Percentiles rank a stretch among this genome's conserved stretches.
Conservation (phyloP, 805 yeast genomes). For the Wickerhamomyces hampshirensis region DNA sequence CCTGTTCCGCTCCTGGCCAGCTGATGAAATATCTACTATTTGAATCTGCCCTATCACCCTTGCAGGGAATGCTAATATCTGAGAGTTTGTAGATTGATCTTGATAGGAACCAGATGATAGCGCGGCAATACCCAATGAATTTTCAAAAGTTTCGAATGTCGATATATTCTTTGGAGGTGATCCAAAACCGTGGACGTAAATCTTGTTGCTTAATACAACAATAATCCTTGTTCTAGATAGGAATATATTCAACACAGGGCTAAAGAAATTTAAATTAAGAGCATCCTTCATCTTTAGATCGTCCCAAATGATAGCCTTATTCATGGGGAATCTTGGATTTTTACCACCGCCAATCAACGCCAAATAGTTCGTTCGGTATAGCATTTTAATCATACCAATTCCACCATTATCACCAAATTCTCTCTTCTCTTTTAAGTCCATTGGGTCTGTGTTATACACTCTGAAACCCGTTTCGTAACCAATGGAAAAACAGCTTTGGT, state of each 20-base stretch:
- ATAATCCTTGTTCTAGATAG: constrained; percentile 73
- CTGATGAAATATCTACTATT: constrained; percentile 66
- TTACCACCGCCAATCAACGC: constrained; percentile 90
- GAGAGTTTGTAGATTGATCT: constrained; percentile 24
- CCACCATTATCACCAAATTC: constrained; percentile 46
- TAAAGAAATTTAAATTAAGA: constrained; percentile 66
- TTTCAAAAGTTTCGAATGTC: constrained; percentile 25
- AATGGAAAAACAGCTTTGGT: constrained; percentile 83
- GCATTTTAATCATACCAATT: constrained; percentile 73
- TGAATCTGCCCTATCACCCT: constrained; percentile 73
- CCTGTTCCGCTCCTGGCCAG: constrained; percentile 56
- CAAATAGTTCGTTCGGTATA: constrained; percentile 84
- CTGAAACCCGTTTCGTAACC: constrained; percentile 78
- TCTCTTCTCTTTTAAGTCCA: constrained; percentile 67
- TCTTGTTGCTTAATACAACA: constrained; percentile 62
- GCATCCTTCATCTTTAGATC: constrained; percentile 76
- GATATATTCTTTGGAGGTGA: constrained; percentile 65
- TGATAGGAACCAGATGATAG: constrained; percentile 24
- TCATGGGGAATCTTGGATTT: constrained; percentile 70
- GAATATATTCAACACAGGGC: constrained; percentile 69
- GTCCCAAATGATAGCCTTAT: constrained; percentile 87
- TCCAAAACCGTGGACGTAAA: constrained; percentile 74
- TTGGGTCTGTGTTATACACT: constrained; percentile 84
- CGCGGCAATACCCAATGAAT: constrained; percentile 24
- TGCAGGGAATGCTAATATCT: constrained; percentile 74